Evolutionary conservation across 2,329 filamentous ascomycete genomes (phyloP), one percentile per base, ranked within the genome.

Genomic region (Fusarium secorum): DNA sequence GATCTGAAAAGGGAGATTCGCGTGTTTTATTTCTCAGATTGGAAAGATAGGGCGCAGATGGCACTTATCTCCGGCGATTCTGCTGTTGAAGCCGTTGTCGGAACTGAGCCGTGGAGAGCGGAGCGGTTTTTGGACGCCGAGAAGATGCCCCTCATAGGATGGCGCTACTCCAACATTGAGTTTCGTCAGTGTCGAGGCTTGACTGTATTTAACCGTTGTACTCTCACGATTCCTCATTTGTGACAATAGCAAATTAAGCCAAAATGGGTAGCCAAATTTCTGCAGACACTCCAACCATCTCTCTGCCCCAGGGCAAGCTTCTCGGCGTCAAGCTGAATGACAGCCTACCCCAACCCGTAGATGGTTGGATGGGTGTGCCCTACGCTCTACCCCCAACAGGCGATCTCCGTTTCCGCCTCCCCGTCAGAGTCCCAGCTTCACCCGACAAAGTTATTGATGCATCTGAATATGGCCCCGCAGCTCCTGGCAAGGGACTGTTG

Each of bases 311-410:
- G 58, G 74, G 74, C 8, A 75, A 70, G 18, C 59, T 75, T 18
- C 52, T 76, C 7, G 74, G 74, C 24, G 57, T 72, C 17, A 57
- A 61, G 44, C 54, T 74, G 24, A 56, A 51, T 3, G 73, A 75
- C 15, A 45, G 33, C 11, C 60, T 75, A 22, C 75, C 75, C 14
- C 66, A 74, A 22, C 66, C 77, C 1, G 70, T 83, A 22, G 81
- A 83, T 32, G 71, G 77, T 17, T 88, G 87, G 69, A 76, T 84
- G 1, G 84, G 85, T 2, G 81, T 88, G 15, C 85, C 84, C 1
- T 87, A 86, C 65, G 85, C 83, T 0, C 72, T 83, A 5, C 81
- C 84, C 6, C 84, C 85, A 15, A 79, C 77, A 5, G 85, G 83
- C 0, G 79, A 85, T n/a, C 78, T 78, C 24, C 81, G 85, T 18